These are phyloP conservation scores for Xerocomus minutiporus DNA, from an alignment of 1,284 basidiomycete genomes.

Conservation along the genomic window DNA sequence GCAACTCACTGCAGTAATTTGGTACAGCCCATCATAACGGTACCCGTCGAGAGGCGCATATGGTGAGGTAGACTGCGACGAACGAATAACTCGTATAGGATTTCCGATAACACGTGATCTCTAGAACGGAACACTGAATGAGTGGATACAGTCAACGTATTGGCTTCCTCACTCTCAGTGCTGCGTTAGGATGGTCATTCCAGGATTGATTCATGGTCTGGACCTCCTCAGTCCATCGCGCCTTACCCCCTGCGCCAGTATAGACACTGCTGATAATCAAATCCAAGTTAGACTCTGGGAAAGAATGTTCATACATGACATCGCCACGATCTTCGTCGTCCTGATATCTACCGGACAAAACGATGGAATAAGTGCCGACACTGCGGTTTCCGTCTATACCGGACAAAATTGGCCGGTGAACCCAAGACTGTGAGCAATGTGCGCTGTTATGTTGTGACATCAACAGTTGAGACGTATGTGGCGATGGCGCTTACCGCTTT, in stretches of 20 bases:
- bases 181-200: constrained; percentile 8
- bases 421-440: too few relatives aligned
- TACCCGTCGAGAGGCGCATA: constrained; percentile 23
- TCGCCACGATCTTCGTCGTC: constrained; percentile 29
- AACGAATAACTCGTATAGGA: constrained; percentile 27
- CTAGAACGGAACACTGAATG: background rate
- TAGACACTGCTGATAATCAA: constrained; percentile 21
- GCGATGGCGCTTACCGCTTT: too few relatives aligned
- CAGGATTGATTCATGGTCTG: constrained; percentile 26
- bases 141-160: background rate
- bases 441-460: too few relatives aligned
- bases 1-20: constrained; percentile 7
- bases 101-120: constrained; percentile 14
- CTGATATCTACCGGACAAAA: constrained; percentile 16
- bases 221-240: background rate
- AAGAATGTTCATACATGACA: constrained; percentile 18
- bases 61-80: constrained; percentile 13
- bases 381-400: constrained; percentile 20
- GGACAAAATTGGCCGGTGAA: background rate
- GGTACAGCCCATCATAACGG: constrained; percentile 32
- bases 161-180: constrained; percentile 16
- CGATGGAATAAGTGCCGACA: constrained; percentile 20
- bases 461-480: too few relatives aligned
- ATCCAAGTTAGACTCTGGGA: background rate
- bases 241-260: constrained; percentile 16